Percentiles rank a stretch among this genome's conserved stretches.
Conservation (phyloP, 805 yeast species). For the Nakazawaea sp. region DNA sequence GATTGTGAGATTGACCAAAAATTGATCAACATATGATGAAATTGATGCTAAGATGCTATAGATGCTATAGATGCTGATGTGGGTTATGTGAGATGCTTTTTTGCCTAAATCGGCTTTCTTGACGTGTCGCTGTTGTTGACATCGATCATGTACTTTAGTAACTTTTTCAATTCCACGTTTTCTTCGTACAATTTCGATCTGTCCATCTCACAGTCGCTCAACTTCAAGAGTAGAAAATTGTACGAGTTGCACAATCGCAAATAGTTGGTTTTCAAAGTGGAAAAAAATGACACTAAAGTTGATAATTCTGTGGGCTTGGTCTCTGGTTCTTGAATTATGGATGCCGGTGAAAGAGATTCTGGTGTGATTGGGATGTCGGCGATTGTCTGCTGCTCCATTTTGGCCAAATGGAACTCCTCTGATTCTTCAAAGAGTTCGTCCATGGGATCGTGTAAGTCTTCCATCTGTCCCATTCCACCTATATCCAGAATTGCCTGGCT, state of each 20-base stretch:
- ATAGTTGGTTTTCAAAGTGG: conserved; percentile 18
- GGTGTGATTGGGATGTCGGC: conserved; percentile 2
- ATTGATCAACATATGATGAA: neutral
- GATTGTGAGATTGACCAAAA: conserved; percentile 23
- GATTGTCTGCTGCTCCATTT: no score
- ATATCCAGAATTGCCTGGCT: no score
- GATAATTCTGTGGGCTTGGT: neutral
- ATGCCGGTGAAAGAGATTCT: conserved; percentile 6
- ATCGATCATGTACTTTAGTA: conserved; percentile 15
- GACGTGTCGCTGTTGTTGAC: conserved; percentile 1
- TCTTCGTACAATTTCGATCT: conserved; percentile 15
- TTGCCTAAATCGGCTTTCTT: neutral
- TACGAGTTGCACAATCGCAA: conserved; percentile 17
- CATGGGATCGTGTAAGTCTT: no score
- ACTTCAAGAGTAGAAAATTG: conserved; percentile 15
- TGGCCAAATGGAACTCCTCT: no score
- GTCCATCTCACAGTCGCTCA: conserved; percentile 17
- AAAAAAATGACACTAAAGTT: conserved; percentile 15
- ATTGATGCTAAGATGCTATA: no score
- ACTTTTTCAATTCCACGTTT: conserved; percentile 19
- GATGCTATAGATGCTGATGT: neutral
- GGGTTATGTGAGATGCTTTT: neutral
- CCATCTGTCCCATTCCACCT: no score
- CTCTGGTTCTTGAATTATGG: neutral
- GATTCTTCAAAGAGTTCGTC: no score